Base-by-base conservation (phyloP, 2,329 filamentous ascomycete genomes). In the Hypoxylon sp. region DNA sequence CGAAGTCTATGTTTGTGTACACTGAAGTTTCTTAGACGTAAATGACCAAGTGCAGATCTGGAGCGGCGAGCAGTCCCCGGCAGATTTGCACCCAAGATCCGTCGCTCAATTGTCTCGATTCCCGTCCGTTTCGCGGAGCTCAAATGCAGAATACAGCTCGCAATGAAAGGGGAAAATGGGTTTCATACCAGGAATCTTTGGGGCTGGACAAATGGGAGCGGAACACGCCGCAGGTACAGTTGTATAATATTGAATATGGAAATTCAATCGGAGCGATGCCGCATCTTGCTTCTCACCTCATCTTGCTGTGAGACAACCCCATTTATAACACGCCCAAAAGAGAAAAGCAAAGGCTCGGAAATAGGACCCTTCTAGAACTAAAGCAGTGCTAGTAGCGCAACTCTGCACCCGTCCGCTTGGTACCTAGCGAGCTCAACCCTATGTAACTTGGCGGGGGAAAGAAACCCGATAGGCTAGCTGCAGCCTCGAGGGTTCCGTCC, bases 401-500 rank as follows among this genome's bases (percentile, higher is more conserved):
- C 60, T 60, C 23, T 64, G 61, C 55, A 67, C 61, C 67, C 67
- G 51, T 41, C 57, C 23, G 51, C 39, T 63, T 61, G 63, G 63
- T 64, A 66, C 67, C 53, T 54, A 51, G 41, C 23, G 19, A 66
- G 16, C 21, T 46, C 8, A 14, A 60, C 60, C 55, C 51, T 67
- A 60, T 59, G 52, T 23, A 53, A 48, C 46, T 43, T 29, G 39
- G 25, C 19, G 16, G 29, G 61, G 63, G 67, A 57, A 41, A 63
- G 46, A 29, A 58, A 30, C 67, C 67, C 67, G 67, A 69, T 69
- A 69, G 67, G 67, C 43, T 19, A 34, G 32, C 55, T 51, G 50
- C 41, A 50, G 41, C 55, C 45, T 56, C 34, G 16, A 52, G 52
- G 25, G 41, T 32, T 21, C 51, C 52, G 30, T 52, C 50, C 37